Evolutionary conservation across 768 basidiomycete genomes (phyloP), one percentile per base, ranked within the genome.

Genomic region (Collybiopsis confluens): DNA sequence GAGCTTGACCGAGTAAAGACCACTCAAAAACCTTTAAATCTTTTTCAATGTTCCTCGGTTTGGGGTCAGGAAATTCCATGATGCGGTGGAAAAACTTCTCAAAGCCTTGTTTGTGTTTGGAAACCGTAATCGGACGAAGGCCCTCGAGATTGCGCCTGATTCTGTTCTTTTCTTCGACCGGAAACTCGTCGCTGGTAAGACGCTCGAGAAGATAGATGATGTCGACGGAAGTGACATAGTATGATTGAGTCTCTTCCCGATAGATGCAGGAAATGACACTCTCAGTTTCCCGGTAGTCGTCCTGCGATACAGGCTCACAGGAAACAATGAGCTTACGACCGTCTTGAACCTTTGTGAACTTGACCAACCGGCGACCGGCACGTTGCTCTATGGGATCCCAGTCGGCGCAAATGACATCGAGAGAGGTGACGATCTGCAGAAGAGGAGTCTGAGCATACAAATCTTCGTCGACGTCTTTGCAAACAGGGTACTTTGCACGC

Each of bases 41-140:
- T 76, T 98, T 98, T 65, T 98, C 96, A 58, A 98, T 99, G 65
- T 94, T 95, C 52, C 96, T 79, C 2, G 96, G 96, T 66, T 92
- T 94, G 7, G 96, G 96, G 42, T 84, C 82, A 0, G 94, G 91
- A 64, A 97, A 96, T 48, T 90, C 85, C 96, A 99, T 98, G 73
- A 99, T 94, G 60, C 85, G 79, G 71, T 90, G 85, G 78, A 98
- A 99, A 68, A 98, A 92, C n/a, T 80, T 75, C 61, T 90, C 90
- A 54, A 81, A 86, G 10, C 85, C 88, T 0, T 79, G 72, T 60
- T 90, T 88, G 65, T 82, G 81, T 73, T 97, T 99, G 26, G 89
- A 88, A 3, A 98, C 85, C 1, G 95, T 97, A 52, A 83, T 87
- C 1, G 96, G 96, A 48, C 86, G 79, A 64, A 97, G 88, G 23